Percentiles rank a stretch among this genome's conserved stretches.
Conservation (phyloP, 768 basidiomycete genomes). For the Phanerodontia chrysosporium region DNA sequence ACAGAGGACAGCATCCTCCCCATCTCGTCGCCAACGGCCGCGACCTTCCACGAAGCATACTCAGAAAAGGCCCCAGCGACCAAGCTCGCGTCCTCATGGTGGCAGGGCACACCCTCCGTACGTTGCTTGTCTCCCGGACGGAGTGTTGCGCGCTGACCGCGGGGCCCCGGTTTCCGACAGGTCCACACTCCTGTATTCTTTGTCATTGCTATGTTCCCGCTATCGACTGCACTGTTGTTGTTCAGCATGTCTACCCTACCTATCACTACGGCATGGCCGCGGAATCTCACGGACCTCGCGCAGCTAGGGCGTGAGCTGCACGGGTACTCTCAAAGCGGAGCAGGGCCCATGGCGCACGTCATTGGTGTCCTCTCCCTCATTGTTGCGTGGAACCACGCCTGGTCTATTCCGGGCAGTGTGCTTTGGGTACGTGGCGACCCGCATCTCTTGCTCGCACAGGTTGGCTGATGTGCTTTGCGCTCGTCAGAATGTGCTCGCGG, state of each 20-base stretch:
- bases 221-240: conserved; percentile 56
- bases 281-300: conserved; percentile 69
- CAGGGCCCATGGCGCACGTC: conserved; percentile 66
- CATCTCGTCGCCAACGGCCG: conserved; percentile 44
- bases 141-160: not conserved
- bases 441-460: not conserved
- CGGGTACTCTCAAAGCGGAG: conserved; percentile 71
- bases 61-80: conserved; percentile 32
- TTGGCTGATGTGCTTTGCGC: not conserved
- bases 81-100: conserved; percentile 35
- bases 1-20: conserved; percentile 49
- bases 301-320: conserved; percentile 72
- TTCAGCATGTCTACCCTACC: conserved; percentile 52
- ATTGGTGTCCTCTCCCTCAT: conserved; percentile 78
- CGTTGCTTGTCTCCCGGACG: conserved; percentile 11
- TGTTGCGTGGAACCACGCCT: conserved; percentile 94
- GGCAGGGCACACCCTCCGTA: conserved; percentile 32
- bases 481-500: conserved; percentile 80
- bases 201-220: conserved; percentile 60
- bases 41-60: conserved; percentile 41
- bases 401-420: conserved; percentile 94
- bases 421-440: conserved; percentile 60
- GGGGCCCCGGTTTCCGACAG: conserved; percentile 24
- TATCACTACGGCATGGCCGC: conserved; percentile 73
- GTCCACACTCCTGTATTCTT: conserved; percentile 64